Conservation (phyloP, 495 filamentous ascomycete species). For the Arthonia radiata region DNA sequence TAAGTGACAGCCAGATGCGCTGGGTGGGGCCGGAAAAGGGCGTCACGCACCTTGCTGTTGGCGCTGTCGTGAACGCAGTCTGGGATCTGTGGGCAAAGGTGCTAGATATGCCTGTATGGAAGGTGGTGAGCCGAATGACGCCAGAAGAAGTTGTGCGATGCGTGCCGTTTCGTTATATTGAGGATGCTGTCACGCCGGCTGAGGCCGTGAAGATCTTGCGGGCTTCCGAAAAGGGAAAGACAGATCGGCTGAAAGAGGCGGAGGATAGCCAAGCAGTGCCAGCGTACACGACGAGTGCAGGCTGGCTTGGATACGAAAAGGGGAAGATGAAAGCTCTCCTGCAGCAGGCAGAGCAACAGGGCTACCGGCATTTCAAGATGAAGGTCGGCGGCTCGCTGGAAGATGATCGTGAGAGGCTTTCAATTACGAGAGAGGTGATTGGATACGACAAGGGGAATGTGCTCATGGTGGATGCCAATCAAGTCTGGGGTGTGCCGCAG, state of each 20-base stretch:
- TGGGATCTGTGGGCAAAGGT: slow-evolving; percentile 92
- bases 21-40: slow-evolving; percentile 96
- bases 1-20: slow-evolving; percentile 68
- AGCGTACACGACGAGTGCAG: slow-evolving; percentile 76
- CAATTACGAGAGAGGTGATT: slow-evolving; percentile 57
- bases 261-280: slow-evolving; percentile 48
- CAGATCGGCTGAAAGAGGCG: slow-evolving; percentile 41
- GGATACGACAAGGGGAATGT: slow-evolving; percentile 72
- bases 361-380: slow-evolving; percentile 77
- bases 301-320: slow-evolving; percentile 83
- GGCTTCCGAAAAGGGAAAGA: slow-evolving; percentile 35
- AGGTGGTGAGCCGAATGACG: slow-evolving; percentile 67
- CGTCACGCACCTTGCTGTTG: slow-evolving; percentile 77
- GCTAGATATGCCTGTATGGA: slow-evolving; percentile 71
- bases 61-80: slow-evolving; percentile 72
- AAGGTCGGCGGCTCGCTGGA: slow-evolving; percentile 59
- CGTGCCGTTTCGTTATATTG: slow-evolving; percentile 87
- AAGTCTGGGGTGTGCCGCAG: slow-evolving; percentile 82
- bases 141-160: slow-evolving; percentile 66
- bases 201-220: slow-evolving; percentile 53
- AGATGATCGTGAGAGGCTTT: slow-evolving; percentile 40
- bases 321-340: slow-evolving; percentile 57
- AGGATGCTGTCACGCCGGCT: slow-evolving; percentile 69
- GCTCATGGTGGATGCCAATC: slow-evolving; percentile 88
- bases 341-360: slow-evolving; percentile 41